Evolutionary conservation across 139 green algal genomes (phyloP), one percentile per base, ranked within the genome.

Genomic region (Chlorella ohadii): DNA sequence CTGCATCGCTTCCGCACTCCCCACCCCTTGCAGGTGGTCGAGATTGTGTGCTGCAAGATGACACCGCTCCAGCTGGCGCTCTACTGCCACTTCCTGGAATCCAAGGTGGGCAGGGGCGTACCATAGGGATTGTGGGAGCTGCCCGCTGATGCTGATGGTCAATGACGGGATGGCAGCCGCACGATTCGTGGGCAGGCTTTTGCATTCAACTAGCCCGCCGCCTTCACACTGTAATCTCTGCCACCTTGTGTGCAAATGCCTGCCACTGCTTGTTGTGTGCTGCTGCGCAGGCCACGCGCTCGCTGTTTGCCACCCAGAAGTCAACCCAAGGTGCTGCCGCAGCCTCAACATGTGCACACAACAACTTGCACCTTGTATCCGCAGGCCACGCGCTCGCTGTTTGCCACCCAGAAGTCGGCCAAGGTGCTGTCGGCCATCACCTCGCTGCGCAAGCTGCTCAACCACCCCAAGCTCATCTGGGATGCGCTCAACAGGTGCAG

Each of bases 381-480:
- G 7, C 64, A 71, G 82, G 94, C 95, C 23, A 92, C 95, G 1
- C 82, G 85, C 6, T 85, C 90, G 31, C 88, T 98, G 84, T 89
- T 98, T 28, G 82, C 81, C 39, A 64, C 64, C 20, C 77, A 90
- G 3, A 89, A 90, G 70, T 72, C 90, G 71, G 87, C 88, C 11
- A 85, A 89, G 19, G 94, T 96, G 27, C 93, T 98, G 51, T 90
- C 89, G 22, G 95, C 95, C 84, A 98, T 98, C 91, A 98, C 94
- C 34, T 90, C 88, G 1, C 90, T 99, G 7, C 97, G 98, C 85
- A 99, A 99, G 94, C 94, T 99, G 70, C 97, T 96, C 93, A 99
- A 98, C 92, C 97, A 99, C 90, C 97, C 97, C 17, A 99, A 98
- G 89, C 68, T 83, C 41, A 83, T 74, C 41, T 83, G 63, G 63